A percentile compares a stretch with the other conserved stretches of the same genome.
phyloP scores from a whole-genome alignment of 495 filamentous ascomycete species.

The Aspergillus bridgeri region DNA sequence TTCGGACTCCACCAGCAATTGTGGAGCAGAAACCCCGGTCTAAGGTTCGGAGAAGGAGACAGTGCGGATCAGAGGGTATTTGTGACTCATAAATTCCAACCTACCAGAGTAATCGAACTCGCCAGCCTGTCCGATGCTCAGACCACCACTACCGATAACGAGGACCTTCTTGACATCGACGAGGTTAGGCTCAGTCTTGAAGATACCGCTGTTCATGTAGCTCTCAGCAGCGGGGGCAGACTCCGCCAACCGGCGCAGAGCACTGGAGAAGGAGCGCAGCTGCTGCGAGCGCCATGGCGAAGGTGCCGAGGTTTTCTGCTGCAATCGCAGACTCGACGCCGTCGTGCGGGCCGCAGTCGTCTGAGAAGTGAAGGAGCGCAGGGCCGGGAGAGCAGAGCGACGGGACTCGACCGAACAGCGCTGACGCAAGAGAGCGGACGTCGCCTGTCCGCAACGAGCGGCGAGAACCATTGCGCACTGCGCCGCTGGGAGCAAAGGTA shows the following conservation, averaged over 20 bases:
- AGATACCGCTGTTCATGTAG: constrained; percentile 80
- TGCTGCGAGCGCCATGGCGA: constrained; percentile 41
- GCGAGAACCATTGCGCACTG: constrained; percentile 48
- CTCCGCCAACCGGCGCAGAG: constrained; percentile 37
- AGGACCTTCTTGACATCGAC: constrained; percentile 96
- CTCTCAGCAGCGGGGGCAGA: constrained; percentile 77
- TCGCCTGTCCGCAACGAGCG: constrained; percentile 49
- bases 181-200: constrained; percentile 65
- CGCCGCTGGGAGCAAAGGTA: constrained; percentile 20
- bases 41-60: neutral
- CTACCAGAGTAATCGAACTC: constrained; percentile 98
- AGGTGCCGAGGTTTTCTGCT: constrained; percentile 29
- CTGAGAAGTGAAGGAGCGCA: constrained; percentile 43
- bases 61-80: neutral
- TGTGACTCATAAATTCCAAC: constrained; percentile 47
- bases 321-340: constrained; percentile 36
- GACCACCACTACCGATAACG: constrained; percentile 89
- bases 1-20: neutral
- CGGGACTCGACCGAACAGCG: constrained; percentile 42
- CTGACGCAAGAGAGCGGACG: constrained; percentile 43
- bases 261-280: constrained; percentile 45
- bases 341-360: constrained; percentile 29
- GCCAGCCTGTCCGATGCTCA: constrained; percentile 97
- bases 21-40: too few species aligned
- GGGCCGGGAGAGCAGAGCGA: constrained; percentile 33